Evolutionary conservation across 805 yeast species (phyloP).

Genomic region (Tetrapisispora pingtungensis): DNA sequence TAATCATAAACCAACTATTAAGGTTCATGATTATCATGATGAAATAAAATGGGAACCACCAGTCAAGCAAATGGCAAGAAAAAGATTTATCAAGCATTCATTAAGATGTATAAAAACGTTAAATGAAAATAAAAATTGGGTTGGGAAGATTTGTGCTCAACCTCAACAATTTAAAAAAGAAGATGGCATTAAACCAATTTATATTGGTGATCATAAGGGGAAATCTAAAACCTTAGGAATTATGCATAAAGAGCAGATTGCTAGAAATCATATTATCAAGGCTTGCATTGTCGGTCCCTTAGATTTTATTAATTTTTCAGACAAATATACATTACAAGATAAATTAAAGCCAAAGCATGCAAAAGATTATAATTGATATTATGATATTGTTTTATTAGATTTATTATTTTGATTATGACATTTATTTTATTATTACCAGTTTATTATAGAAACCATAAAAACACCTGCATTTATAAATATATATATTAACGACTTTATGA

Average conservation of each 20-base stretch:
- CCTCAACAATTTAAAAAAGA: conserved; percentile 16
- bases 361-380: background rate
- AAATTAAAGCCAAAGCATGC: background rate
- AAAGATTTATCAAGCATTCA: conserved; percentile 40
- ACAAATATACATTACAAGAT: background rate
- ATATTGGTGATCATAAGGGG: background rate
- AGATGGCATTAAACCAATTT: conserved; percentile 22
- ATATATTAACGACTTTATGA: background rate
- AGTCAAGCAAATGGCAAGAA: conserved; percentile 29
- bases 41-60: conserved; percentile 43
- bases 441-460: background rate
- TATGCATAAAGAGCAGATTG: background rate
- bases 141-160: conserved; percentile 36
- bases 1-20: background rate
- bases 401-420: no score
- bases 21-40: conserved; percentile 5
- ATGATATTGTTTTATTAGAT: no score
- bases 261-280: conserved; percentile 22
- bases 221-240: background rate
- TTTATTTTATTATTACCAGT: background rate
- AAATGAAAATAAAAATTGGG: conserved; percentile 43
- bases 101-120: conserved; percentile 49
- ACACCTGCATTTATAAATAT: background rate
- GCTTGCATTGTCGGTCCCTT: conserved; percentile 24
- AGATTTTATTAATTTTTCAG: conserved; percentile 12